Percentiles rank a stretch among this genome's conserved stretches.
Evolutionary conservation across 2,329 filamentous ascomycete genomes (phyloP).

Genomic region (Camptophora hylomeconis): DNA sequence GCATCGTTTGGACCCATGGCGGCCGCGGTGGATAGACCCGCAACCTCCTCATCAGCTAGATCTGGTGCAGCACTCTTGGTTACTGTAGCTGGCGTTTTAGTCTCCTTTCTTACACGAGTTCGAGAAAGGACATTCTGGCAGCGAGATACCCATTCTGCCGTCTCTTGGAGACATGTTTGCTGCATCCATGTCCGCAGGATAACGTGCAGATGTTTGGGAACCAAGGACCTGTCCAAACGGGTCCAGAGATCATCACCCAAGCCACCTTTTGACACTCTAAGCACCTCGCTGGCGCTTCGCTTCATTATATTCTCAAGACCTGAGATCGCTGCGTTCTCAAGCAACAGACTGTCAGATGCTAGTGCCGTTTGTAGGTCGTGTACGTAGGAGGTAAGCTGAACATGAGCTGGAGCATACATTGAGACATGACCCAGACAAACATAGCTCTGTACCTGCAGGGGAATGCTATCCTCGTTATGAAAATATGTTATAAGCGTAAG

Average conservation of each 20-base stretch:
- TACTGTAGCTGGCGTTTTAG: constrained; percentile 20
- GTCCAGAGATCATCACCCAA: constrained; percentile 91
- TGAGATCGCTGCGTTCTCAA: constrained; percentile 71
- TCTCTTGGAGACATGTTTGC: constrained; percentile 72
- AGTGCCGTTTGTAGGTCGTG: constrained; percentile 67
- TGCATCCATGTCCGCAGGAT: constrained; percentile 88
- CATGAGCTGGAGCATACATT: constrained; percentile 76
- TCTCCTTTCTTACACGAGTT: constrained; percentile 56
- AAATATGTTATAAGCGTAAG: constrained; percentile 76
- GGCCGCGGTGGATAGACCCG: constrained; percentile 73
- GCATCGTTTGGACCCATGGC: constrained; percentile 48
- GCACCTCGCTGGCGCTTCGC: constrained; percentile 69
- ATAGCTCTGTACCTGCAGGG: constrained; percentile 64
- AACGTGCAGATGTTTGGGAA: constrained; percentile 68
- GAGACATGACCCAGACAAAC: constrained; percentile 82
- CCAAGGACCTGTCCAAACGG: constrained; percentile 63
- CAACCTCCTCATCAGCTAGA: constrained; percentile 88
- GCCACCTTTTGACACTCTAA: constrained; percentile 59
- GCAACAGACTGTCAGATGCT: constrained; percentile 51
- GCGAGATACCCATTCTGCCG: constrained; percentile 71
- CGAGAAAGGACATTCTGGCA: constrained; percentile 84
- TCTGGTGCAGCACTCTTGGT: constrained; percentile 49
- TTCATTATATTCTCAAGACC: constrained; percentile 94
- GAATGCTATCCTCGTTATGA: constrained; percentile 56
- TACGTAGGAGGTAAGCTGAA: constrained; percentile 76